Evolutionary conservation across 2,329 filamentous ascomycete genomes (phyloP), one percentile per base, ranked within the genome.

Genomic region (Rugonectria rugulosa): DNA sequence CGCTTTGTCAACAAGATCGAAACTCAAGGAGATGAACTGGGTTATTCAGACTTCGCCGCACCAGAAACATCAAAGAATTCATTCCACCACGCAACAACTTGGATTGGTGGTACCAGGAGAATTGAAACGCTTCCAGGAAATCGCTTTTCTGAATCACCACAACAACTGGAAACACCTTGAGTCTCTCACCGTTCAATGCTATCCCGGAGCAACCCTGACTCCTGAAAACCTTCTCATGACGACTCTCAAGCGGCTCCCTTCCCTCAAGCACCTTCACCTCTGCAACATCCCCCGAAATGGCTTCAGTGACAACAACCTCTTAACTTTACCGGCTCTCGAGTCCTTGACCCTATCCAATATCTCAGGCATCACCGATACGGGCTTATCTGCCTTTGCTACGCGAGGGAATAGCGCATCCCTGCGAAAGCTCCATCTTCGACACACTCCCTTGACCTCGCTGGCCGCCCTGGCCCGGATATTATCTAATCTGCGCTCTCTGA

Each of bases 21-120:
- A 81, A 11, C 73, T 88, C 11, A 80, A 77, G 63, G 80, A 86
- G 59, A 84, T 86, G 74, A 77, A 80, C 32, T 88, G 86, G 86
- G 72, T 85, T 14, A 63, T 88, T 15, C 78, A 82, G 59, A 73
- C 64, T 5, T 61, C 68, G 7, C 58, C 56, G 2, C 47, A 57
- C 20, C 62, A 69, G 37, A 60, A 56, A 34, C 65, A 66, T 27
- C 77, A 79, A 55, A 72, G 56, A 8, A 66, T 54, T 8, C 67
- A 58, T 23, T 55, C 59, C 2, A 54, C 27, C 51, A 70, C 74
- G 11, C 72, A 73, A 6, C 73, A 75, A 27, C 57, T 63, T 11
- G 62, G 60, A 7, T 27, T 62, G 21, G 46, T 61, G 64, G 78
- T 68, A 50, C 68, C 70, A 2, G 61, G 60, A 9, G 67, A 69